Conservation (phyloP, 257 asterid genomes). For the Solanum ossicruentum region DNA sequence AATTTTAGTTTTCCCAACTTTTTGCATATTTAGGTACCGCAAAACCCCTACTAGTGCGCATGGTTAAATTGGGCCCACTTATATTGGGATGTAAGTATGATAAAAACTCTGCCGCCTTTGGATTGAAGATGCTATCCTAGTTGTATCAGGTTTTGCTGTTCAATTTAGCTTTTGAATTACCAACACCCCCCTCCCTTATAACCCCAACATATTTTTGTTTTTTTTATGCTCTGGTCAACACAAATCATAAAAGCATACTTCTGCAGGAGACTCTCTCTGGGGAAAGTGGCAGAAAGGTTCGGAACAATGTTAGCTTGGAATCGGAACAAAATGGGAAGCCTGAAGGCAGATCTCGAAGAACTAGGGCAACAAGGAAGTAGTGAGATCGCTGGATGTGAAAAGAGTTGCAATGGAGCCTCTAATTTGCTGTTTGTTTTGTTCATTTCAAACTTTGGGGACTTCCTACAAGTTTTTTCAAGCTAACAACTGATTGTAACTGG, state of each 20-base stretch:
- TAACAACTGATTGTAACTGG: not conserved
- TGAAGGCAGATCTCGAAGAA: not conserved
- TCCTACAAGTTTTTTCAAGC: not conserved
- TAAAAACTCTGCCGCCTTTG: not conserved
- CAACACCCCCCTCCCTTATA: not conserved
- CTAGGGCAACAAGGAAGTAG: not conserved
- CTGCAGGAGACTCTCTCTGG: conserved; percentile 25
- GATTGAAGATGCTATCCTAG: not conserved
- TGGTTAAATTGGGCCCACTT: not conserved
- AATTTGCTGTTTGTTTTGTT: not conserved
- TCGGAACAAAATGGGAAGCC: conserved; percentile 11
- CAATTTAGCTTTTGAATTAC: not conserved
- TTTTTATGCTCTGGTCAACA: not conserved
- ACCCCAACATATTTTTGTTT: not conserved
- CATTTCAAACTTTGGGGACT: not conserved
- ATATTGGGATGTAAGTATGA: not conserved
- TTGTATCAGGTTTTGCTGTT: not conserved
- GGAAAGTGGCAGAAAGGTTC: conserved; percentile 7
- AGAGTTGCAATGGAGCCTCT: not conserved
- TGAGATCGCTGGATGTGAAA: not conserved
- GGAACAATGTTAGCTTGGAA: conserved; percentile 14
- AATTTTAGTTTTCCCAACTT: not conserved
- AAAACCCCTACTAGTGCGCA: not conserved
- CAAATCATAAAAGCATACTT: not conserved
- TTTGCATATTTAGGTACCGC: not conserved